phyloP scores from a whole-genome alignment of 768 basidiomycete species.

The Russula sp. region DNA sequence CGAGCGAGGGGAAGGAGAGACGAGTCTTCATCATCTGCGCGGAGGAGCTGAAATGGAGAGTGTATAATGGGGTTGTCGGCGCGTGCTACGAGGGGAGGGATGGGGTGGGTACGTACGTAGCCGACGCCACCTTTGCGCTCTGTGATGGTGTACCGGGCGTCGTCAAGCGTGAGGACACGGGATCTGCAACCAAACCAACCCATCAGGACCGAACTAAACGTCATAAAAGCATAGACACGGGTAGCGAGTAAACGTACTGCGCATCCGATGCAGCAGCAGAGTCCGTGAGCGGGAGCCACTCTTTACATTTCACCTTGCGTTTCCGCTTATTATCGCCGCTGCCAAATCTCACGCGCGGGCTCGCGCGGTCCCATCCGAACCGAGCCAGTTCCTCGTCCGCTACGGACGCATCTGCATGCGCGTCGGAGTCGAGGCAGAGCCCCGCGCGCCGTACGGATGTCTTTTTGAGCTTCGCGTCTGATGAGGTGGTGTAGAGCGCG shows the following conservation, averaged over 20 bases:
- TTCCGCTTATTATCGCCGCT: neutral
- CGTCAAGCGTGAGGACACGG: constrained; percentile 10
- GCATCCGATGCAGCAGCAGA: neutral
- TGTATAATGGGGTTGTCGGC: too few relatives aligned
- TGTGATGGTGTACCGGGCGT: constrained; percentile 8
- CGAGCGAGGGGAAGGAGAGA: constrained; percentile 13
- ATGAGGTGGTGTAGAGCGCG: too few relatives aligned
- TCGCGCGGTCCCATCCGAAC: constrained; percentile 16
- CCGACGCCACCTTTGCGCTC: constrained; percentile 10
- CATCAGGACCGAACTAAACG: neutral
- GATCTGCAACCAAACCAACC: neutral
- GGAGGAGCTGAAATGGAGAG: neutral
- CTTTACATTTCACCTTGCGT: constrained; percentile 15
- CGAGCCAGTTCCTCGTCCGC: neutral
- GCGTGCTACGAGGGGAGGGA: neutral
- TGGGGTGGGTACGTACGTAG: constrained; percentile 1
- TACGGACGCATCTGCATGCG: neutral
- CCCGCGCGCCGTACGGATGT: too few relatives aligned
- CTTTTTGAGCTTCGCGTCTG: too few relatives aligned
- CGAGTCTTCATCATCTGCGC: neutral
- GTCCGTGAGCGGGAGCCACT: constrained; percentile 9
- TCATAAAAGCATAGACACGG: neutral
- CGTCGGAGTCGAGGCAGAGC: neutral
- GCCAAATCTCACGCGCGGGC: constrained; percentile 12
- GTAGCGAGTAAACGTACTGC: neutral